Percentiles rank a stretch among this genome's conserved stretches.
Evolutionary conservation across 345 rosid genomes (phyloP).

Genomic region (Psidium guajava): DNA sequence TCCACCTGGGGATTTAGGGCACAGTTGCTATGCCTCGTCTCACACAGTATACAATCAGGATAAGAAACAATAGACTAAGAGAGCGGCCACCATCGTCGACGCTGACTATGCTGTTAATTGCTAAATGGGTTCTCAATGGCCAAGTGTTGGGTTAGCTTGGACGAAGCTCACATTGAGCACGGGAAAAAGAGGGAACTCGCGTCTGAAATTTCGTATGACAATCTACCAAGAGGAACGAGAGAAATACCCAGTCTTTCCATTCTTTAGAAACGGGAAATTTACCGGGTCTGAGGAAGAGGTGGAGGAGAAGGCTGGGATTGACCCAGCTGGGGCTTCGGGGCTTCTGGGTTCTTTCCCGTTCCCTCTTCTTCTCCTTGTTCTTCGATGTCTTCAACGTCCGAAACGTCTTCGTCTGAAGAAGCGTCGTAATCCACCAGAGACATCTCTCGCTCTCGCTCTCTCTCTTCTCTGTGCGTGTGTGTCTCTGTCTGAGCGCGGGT

Average conservation of each 20-base stretch:
- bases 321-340: background rate
- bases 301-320: conserved; percentile 7
- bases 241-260: background rate
- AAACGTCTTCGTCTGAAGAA: conserved; percentile 42
- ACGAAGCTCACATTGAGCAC: background rate
- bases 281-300: conserved; percentile 16
- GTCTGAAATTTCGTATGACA: background rate
- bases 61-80: background rate
- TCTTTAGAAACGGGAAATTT: background rate
- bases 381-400: conserved; percentile 6
- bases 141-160: background rate
- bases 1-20: background rate
- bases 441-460: conserved; percentile 20
- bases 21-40: background rate
- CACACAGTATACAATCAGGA: background rate
- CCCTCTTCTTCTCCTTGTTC: background rate
- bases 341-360: background rate
- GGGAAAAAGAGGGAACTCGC: background rate
- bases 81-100: background rate
- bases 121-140: background rate
- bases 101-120: background rate
- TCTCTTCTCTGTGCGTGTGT: background rate
- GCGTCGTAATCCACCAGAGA: conserved; percentile 65
- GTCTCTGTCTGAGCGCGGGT: background rate
- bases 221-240: background rate